Evolutionary conservation across 2,329 filamentous ascomycete genomes (phyloP), one percentile per base, ranked within the genome.

Genomic region (Pseudocercospora fuligena): DNA sequence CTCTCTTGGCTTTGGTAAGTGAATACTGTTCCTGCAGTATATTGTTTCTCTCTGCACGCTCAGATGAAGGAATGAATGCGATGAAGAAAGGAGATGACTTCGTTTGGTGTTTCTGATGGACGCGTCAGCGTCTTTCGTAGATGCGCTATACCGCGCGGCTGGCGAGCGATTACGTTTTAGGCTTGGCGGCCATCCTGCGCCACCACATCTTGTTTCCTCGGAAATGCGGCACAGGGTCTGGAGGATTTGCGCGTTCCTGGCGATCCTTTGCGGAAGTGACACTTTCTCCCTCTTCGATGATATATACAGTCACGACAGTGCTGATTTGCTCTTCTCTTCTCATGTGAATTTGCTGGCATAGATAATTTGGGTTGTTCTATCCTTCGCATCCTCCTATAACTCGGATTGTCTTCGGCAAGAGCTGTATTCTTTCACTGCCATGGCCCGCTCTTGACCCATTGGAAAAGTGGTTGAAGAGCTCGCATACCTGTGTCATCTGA

Each of bases 21-120:
- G 51, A n/a, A 29, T 27, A 56, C 51, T 56, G 51, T 56, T 56
- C 51, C 51, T 31, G 27, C 51, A 16, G 27, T 56, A 56, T 19
- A 36, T 23, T 14, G 47, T 31, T 21, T 33, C 51, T 21, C 51
- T 56, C 33, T 56, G 16, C 25, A n/a, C 27, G 51, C 23, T 56
- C 12, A 29, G 51, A 56, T 56, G 27, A 19, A 56, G 27, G 11
- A 56, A n/a, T 27, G 14, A 31, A 25, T 54, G 51, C 16, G 8
- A 23, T n/a, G 21, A 31, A n/a, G 25, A 31, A 56, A 56, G 51
- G 51, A 19, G 51, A 29, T 56, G 51, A 56, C 23, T 56, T 56
- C 27, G 23, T 56, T 14, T 56, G 23, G 51, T 31, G 51, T 56
- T 31, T 31, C 51, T 56, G 14, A 56, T 56, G 27, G 25, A 56